phyloP scores from a whole-genome alignment of 257 asterid species.

The Solanum chiquidenum region DNA sequence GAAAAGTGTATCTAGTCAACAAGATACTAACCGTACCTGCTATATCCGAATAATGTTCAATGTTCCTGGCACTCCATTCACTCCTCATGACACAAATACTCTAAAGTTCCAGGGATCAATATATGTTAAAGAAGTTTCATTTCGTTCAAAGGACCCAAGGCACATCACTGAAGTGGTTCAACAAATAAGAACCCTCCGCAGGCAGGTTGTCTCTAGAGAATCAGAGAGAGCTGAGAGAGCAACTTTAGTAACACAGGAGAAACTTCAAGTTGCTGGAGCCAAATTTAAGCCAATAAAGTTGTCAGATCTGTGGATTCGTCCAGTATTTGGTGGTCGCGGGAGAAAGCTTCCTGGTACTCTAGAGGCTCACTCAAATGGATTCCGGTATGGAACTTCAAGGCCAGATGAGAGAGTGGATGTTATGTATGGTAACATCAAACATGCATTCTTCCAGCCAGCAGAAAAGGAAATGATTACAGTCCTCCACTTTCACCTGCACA shows the following conservation, averaged over 20 bases:
- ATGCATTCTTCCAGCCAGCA: slow-evolving; percentile 26
- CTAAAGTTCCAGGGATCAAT: slow-evolving; percentile 15
- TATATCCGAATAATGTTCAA: slow-evolving; percentile 17
- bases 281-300: slow-evolving; percentile 17
- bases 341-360: slow-evolving; percentile 15
- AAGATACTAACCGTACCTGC: slow-evolving; percentile 21
- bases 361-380: slow-evolving; percentile 18
- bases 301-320: slow-evolving; percentile 11
- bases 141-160: slow-evolving; percentile 19
- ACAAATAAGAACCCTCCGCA: slow-evolving; percentile 14
- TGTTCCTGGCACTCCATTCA: slow-evolving; percentile 14
- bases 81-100: slow-evolving; percentile 11
- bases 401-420: slow-evolving; percentile 13
- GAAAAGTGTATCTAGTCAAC: slow-evolving; percentile 23
- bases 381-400: slow-evolving; percentile 18
- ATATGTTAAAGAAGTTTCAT: slow-evolving; percentile 18
- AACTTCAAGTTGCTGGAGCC: slow-evolving; percentile 16
- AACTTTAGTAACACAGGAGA: slow-evolving; percentile 16
- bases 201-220: slow-evolving; percentile 19
- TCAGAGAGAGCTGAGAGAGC: slow-evolving; percentile 19
- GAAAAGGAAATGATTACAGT: slow-evolving; percentile 27
- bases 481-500: slow-evolving; percentile 23
- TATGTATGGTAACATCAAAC: slow-evolving; percentile 18
- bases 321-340: slow-evolving; percentile 21
- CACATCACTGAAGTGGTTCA: slow-evolving; percentile 18